Base-by-base conservation (phyloP, 306 rosid species). In the Cucurbita ficifolia region DNA sequence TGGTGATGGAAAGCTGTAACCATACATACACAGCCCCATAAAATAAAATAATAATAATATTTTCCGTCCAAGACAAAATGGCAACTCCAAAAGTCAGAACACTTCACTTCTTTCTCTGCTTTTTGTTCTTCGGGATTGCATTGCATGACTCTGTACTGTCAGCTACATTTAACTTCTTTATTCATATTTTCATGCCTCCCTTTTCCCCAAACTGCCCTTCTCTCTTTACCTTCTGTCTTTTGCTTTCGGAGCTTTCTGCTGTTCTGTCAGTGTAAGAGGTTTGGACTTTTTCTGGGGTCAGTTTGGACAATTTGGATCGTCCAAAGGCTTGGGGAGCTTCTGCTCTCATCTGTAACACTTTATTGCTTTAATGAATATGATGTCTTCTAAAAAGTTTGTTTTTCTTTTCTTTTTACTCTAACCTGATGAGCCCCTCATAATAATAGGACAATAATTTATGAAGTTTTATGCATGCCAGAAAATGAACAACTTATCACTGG, bases 1-100 rank as follows among this genome's bases (percentile, higher is more conserved):
- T 68, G 49, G 70, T 6, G 7, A 5, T 63, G 16, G 39, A 68
- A 68, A 68, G 55, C 73, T 68, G 73, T 12, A 45, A 42, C 52
- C 45, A 45, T 0, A 33, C 73, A 22, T 19, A n/a, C n/a, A 52
- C 59, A 48, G n/a, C 73, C 35, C 13, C 12, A 60, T 18, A 1
- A 17, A 61, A 17, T 7, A 10, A 10, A 60, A 6, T 33, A 35
- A 45, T 10, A 10, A 10, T 18, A 35, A 19, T 18, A 5, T 18
- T 42, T 49, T 4, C 8, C 74, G 29, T 24, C 17, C 17, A 21
- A 70, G 59, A 70, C 74, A 70, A 70, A 70, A 70, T 70, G 74
- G 59, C 46, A 70, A 48, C 57, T 70, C 45, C 43, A 70, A 70
- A 70, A 50, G 74, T 70, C 58, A 70, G 58, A 70, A 42, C 33